Base-by-base conservation (phyloP, 495 filamentous ascomycete species). In the Penicillium atrosanguineum region DNA sequence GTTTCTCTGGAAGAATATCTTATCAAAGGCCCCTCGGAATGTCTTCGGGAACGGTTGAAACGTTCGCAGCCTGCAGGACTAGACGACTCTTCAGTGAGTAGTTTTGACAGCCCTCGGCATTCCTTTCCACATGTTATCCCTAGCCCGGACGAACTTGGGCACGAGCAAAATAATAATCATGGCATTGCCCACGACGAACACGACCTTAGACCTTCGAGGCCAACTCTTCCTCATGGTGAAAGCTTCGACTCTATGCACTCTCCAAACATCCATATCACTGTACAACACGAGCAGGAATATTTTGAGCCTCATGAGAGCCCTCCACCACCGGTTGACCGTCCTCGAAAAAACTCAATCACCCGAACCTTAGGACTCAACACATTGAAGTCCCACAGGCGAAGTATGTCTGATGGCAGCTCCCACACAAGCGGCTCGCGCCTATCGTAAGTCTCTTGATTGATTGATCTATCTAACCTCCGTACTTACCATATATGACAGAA, bases 1-100 rank as follows among this genome's bases (percentile, higher is more conserved):
- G 68, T 80, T 19, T 64, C 71, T 0, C 69, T 83, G 4, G 63
- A 75, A 21, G 74, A 83, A 1, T 86, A 80, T 37, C 52, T 74
- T 2, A 26, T 46, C 0, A 40, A 44, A 3, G 71, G 71, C 1
- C 67, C 71, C 0, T 60, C 60, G 1, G 53, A 56, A 4, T 74
- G 71, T 41, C 62, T 74, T 15, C 54, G 56, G 11, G 62, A 67
- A 29, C 57, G 71, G 12, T 48, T 74, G 9, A 64, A 55, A 29
- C 61, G 62, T 37, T 52, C 65, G 6, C 65, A 61, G 5, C 48
- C 59, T 23, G 52, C 57, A 7, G 57, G 58, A 2, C 45, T 62
- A 12, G 69, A 72, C 29, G 65, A 71, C 46, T 72, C 69, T 0
- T 70, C 68, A 2, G 31, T 71, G 12, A 73, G 68, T 50, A 69